Percentiles rank a stretch among this genome's conserved stretches.
Evolutionary conservation across 2,329 filamentous ascomycete species (phyloP).

Genomic region (Stagonosporopsis tanaceti): DNA sequence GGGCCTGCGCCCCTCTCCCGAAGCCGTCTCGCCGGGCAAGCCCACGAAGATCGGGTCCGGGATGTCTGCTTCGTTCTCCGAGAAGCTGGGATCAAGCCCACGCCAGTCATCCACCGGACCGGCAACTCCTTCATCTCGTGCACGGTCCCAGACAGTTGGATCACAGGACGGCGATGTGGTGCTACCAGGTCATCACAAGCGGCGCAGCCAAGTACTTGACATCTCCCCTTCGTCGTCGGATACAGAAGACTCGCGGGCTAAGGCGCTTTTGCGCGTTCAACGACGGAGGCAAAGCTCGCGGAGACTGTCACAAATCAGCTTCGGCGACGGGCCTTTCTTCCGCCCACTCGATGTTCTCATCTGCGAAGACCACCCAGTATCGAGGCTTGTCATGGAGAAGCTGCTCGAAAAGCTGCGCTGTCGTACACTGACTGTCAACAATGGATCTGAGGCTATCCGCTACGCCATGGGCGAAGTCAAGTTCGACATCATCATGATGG

Average conservation of each 20-base stretch:
- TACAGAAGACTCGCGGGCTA: slow-evolving; percentile 92
- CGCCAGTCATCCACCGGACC: slow-evolving; percentile 41
- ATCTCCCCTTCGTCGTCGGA: slow-evolving; percentile 97
- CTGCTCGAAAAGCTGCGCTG: slow-evolving; percentile 93
- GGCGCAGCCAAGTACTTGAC: slow-evolving; percentile 92
- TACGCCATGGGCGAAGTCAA: slow-evolving; percentile 97
- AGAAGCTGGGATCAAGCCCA: slow-evolving; percentile 46
- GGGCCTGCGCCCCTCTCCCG: slow-evolving; percentile 60
- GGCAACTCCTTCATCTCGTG: slow-evolving; percentile 63
- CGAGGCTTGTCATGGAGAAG: slow-evolving; percentile 98
- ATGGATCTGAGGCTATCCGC: slow-evolving; percentile 88
- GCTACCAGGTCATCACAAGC: slow-evolving; percentile 76
- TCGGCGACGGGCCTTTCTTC: slow-evolving; percentile 85
- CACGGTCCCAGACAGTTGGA: slow-evolving; percentile 89
- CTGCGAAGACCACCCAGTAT: slow-evolving; percentile 97
- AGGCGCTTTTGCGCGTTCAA: slow-evolving; percentile 89
- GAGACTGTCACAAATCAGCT: slow-evolving; percentile 87
- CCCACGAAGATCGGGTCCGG: slow-evolving; percentile 52
- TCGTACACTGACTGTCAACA: slow-evolving; percentile 88
- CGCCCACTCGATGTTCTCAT: slow-evolving; percentile 92
- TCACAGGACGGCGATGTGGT: slow-evolving; percentile 90
- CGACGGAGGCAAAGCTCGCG: slow-evolving; percentile 94
- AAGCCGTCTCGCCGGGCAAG: slow-evolving; percentile 64
- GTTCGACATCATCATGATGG: slow-evolving; percentile 98
- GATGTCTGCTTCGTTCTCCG: slow-evolving; percentile 57